phyloP scores from a whole-genome alignment of 176 grass and related monocot genomes.

The Hyparrhenia diplandra region DNA sequence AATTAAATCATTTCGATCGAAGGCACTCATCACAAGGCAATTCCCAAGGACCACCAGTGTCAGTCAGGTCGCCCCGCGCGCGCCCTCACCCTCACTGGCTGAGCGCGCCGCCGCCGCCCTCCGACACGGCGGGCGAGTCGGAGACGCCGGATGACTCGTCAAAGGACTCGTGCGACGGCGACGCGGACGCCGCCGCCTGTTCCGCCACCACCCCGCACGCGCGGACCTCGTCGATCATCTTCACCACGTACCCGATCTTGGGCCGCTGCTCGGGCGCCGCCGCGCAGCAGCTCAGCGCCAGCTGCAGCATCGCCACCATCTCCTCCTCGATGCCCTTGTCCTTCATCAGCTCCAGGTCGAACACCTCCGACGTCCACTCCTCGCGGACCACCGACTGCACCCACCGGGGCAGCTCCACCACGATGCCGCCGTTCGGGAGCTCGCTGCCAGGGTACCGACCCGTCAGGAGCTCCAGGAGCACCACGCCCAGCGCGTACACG shows the following conservation, averaged over 20 bases:
- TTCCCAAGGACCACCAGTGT: not conserved
- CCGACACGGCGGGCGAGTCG: constrained; percentile 43
- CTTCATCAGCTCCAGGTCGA: constrained; percentile 97
- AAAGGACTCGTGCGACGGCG: constrained; percentile 64
- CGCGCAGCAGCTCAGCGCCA: constrained; percentile 66
- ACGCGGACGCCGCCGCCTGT: constrained; percentile 1
- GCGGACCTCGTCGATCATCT: constrained; percentile 89
- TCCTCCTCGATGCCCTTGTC: constrained; percentile 98
- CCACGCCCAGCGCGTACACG: constrained; percentile 85
- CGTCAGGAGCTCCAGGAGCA: constrained; percentile 90
- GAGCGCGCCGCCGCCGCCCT: constrained; percentile 10
- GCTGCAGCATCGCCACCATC: constrained; percentile 92
- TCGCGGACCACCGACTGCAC: constrained; percentile 94
- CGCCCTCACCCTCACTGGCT: constrained; percentile 32
- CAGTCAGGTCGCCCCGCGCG: too few relatives aligned
- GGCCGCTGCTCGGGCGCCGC: constrained; percentile 68
- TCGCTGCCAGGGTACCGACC: constrained; percentile 51
- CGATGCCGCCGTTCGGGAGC: constrained; percentile 32
- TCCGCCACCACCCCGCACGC: constrained; percentile 44
- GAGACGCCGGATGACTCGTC: constrained; percentile 76
- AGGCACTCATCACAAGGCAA: not conserved
- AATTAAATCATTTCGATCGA: too few relatives aligned
- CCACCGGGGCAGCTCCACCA: constrained; percentile 70
- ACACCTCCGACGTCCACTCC: constrained; percentile 99
- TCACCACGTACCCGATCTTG: constrained; percentile 70